These are phyloP conservation scores for Apiotrichum siamense DNA, from an alignment of 1,284 basidiomycete species.

Conservation along the genomic window DNA sequence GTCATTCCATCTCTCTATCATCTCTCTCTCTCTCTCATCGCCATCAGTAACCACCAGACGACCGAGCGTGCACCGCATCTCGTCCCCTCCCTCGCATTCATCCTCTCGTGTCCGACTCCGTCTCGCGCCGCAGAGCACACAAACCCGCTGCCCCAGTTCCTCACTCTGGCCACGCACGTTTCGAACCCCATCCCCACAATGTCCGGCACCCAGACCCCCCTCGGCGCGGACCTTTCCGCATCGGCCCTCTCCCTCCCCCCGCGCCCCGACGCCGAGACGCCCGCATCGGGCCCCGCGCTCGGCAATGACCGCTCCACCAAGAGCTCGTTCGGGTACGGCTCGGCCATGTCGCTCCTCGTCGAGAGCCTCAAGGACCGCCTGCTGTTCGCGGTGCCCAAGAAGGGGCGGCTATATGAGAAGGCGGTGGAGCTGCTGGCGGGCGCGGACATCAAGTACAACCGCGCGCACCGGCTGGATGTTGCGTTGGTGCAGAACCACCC, in stretches of 20 bases:
- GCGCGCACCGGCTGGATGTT: conserved; percentile 83
- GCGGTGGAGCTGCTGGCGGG: conserved; percentile 79
- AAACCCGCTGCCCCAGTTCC: not conserved
- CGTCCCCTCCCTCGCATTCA: no score
- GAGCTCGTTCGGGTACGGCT: conserved; percentile 41
- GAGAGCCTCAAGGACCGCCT: conserved; percentile 63
- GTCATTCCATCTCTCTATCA: no score
- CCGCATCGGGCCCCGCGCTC: not conserved
- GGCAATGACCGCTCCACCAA: conserved; percentile 20
- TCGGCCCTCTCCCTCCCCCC: conserved; percentile 15
- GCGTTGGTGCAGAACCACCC: conserved; percentile 86
- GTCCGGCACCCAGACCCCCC: conserved; percentile 15
- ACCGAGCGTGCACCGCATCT: no score
- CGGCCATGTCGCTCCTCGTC: conserved; percentile 50
- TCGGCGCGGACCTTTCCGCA: conserved; percentile 5
- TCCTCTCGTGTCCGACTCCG: no score
- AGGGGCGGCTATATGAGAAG: conserved; percentile 92
- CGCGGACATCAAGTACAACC: conserved; percentile 93
- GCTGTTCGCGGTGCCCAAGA: conserved; percentile 95
- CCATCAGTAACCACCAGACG: no score
- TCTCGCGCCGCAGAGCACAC: no score
- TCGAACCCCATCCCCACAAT: not conserved
- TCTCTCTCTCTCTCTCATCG: no score
- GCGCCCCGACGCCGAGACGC: not conserved
- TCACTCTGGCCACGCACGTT: not conserved